These are phyloP conservation scores for Dysphania ambrosioides DNA, from an alignment of 148 eudicot species.

Conservation along the genomic window DNA sequence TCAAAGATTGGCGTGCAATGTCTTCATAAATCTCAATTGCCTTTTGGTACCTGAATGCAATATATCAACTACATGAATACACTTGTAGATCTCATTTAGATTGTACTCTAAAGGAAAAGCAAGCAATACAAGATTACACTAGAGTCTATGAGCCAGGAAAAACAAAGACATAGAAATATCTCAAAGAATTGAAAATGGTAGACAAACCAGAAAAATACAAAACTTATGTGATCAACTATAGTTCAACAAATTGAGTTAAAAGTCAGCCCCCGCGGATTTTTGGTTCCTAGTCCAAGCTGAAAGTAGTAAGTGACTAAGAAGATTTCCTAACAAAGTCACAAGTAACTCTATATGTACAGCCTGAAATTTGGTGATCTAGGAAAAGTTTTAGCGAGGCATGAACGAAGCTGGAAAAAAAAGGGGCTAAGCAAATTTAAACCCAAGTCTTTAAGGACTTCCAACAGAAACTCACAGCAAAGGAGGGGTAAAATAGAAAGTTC, in stretches of 20 bases:
- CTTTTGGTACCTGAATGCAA: slow-evolving; percentile 47
- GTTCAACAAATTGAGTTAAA: neutral
- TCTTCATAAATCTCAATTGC: slow-evolving; percentile 71
- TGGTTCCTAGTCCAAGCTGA: neutral
- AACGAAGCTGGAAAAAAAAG: neutral
- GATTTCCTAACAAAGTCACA: neutral
- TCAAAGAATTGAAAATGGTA: neutral
- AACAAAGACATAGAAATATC: neutral
- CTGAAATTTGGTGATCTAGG: no score
- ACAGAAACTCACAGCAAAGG: no score
- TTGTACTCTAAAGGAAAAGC: slow-evolving; percentile 3
- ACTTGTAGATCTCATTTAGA: slow-evolving; percentile 2
- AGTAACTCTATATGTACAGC: no score
- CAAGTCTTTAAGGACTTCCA: neutral
- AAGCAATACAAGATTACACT: neutral
- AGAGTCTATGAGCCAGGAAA: neutral
- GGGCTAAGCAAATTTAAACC: neutral
- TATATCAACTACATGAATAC: neutral
- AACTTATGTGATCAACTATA: no score
- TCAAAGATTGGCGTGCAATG: slow-evolving; percentile 54
- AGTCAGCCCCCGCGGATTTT: neutral
- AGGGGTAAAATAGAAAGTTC: no score
- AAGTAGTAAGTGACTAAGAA: neutral
- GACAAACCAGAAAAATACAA: neutral
- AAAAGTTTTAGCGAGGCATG: neutral